Conservation (phyloP, 2,329 filamentous ascomycete species). For the Colletotrichum sp. region DNA sequence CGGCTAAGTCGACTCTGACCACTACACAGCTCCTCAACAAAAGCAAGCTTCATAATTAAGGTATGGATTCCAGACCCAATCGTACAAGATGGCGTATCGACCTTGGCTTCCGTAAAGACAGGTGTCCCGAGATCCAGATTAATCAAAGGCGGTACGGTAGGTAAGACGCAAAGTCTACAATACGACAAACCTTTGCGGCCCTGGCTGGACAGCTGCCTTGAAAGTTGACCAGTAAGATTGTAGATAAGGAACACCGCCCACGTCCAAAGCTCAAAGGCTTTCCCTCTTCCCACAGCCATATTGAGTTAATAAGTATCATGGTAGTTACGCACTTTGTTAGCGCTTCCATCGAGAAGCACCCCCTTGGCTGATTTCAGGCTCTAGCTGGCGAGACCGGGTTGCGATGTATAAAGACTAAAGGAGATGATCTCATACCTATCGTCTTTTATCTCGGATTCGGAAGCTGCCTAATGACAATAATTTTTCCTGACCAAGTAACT, state of each 20-base stretch:
- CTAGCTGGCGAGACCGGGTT: slow-evolving; percentile 29
- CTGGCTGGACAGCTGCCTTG: slow-evolving; percentile 32
- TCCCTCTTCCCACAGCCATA: background rate
- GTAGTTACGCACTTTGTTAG: slow-evolving; percentile 4
- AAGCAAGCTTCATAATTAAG: background rate
- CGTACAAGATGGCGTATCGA: slow-evolving; percentile 24
- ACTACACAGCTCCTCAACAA: background rate
- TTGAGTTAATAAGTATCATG: background rate
- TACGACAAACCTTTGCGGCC: slow-evolving; percentile 36
- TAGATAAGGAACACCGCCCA: slow-evolving; percentile 35
- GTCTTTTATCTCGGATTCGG: background rate
- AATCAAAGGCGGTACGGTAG: slow-evolving; percentile 35
- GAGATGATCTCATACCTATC: background rate
- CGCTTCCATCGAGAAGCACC: slow-evolving; percentile 28
- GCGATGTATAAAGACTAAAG: background rate
- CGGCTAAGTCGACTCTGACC: background rate
- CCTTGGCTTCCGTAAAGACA: slow-evolving; percentile 29
- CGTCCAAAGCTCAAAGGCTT: slow-evolving; percentile 31
- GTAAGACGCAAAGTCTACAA: slow-evolving; percentile 37
- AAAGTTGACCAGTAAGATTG: slow-evolving; percentile 31
- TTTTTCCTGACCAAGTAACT: background rate
- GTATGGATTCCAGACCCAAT: background rate
- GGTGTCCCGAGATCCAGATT: slow-evolving; percentile 33
- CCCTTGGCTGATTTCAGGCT: slow-evolving; percentile 30
- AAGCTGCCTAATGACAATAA: background rate